A percentile compares a stretch with the other conserved stretches of the same genome.
These are phyloP conservation scores for Persicaria maculosa DNA, from an alignment of 148 eudicot genomes.

Conservation along the genomic window DNA sequence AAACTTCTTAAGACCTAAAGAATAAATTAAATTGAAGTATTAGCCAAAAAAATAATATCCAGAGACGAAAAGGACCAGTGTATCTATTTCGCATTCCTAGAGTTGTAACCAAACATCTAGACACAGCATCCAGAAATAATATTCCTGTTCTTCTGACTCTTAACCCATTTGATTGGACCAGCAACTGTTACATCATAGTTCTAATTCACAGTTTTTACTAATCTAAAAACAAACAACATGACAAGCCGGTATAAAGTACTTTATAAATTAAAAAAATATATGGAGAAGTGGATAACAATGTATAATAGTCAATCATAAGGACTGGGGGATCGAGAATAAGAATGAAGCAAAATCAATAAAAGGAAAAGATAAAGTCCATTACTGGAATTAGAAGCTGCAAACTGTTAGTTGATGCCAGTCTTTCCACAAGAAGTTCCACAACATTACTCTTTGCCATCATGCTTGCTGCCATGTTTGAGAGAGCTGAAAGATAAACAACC, in stretches of 20 bases:
- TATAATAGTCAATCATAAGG: background rate
- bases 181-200: background rate
- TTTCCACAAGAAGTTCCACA: slow-evolving; percentile 73
- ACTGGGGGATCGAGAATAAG: background rate
- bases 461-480: slow-evolving; percentile 67
- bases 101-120: background rate
- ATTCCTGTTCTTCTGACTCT: background rate
- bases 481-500: slow-evolving; percentile 90
- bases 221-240: background rate
- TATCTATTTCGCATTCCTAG: background rate
- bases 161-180: background rate
- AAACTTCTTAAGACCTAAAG: slow-evolving; percentile 72
- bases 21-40: background rate
- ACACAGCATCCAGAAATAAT: background rate
- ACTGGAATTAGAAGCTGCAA: slow-evolving; percentile 94
- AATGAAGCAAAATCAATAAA: background rate
- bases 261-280: no score
- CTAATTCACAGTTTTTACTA: background rate
- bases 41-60: background rate
- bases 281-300: background rate
- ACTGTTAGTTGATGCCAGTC: slow-evolving; percentile 63
- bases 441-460: slow-evolving; percentile 68
- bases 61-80: background rate
- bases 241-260: background rate
- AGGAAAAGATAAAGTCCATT: slow-evolving; percentile 13